Conservation (phyloP, 768 basidiomycete species). For the Rhodotorula diobovata region DNA sequence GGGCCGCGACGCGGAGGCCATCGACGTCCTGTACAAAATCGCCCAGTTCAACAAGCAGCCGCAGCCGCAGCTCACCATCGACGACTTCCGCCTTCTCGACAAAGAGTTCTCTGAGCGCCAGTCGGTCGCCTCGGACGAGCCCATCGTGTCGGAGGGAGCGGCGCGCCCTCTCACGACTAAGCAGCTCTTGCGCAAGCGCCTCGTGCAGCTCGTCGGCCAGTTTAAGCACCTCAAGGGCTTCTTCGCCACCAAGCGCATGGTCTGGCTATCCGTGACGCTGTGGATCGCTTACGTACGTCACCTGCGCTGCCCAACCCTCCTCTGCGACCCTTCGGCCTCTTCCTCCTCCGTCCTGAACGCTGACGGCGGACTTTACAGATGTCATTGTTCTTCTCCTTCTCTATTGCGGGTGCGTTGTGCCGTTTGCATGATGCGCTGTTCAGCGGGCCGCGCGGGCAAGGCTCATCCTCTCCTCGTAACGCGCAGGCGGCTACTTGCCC, state of each 20-base stretch:
- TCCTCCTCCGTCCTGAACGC: not conserved
- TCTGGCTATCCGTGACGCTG: constrained; percentile 36
- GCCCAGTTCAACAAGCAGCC: constrained; percentile 48
- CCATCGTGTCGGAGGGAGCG: constrained; percentile 9
- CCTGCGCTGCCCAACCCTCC: too few relatives aligned
- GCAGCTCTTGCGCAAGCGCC: constrained; percentile 30
- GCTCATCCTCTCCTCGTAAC: too few relatives aligned
- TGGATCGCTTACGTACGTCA: constrained; percentile 43
- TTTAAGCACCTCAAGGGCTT: constrained; percentile 48
- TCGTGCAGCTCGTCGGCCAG: constrained; percentile 18
- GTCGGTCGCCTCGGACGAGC: constrained; percentile 34
- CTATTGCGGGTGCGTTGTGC: constrained; percentile 47
- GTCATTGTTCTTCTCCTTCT: constrained; percentile 45
- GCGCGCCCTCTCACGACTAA: constrained; percentile 21
- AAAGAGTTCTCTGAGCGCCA: constrained; percentile 11
- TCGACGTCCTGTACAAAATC: constrained; percentile 49
- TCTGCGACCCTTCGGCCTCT: not conserved
- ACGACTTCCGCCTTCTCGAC: constrained; percentile 48
- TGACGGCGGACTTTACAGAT: not conserved
- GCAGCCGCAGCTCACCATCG: constrained; percentile 45
- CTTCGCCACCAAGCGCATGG: constrained; percentile 45
- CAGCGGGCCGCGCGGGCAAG: too few relatives aligned
- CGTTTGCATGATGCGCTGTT: too few relatives aligned
- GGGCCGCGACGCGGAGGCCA: constrained; percentile 48
- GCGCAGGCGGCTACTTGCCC: constrained; percentile 48